Evolutionary conservation across 495 filamentous ascomycete genomes (phyloP), one percentile per base, ranked within the genome.

Genomic region (Tricharina praecox): DNA sequence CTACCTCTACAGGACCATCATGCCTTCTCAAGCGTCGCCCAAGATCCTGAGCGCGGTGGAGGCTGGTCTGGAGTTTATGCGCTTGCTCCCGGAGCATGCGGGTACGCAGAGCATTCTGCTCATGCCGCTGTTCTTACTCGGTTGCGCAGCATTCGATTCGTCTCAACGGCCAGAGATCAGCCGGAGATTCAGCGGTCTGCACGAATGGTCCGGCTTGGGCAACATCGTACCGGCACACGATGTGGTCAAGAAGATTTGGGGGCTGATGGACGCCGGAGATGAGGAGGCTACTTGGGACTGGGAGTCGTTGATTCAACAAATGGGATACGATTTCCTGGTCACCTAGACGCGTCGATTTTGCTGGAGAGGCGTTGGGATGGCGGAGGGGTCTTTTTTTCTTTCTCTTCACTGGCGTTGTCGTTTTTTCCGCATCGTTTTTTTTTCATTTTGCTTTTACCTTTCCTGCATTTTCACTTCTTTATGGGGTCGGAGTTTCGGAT

Each of bases 121-220:
- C 0, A 81, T 92, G 65, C 86, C 86, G 4, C 71, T 85, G 26
- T 86, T 94, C 60, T 66, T 94, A 0, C 73, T 94, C n/a, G 85
- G 85, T 15, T 87, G 82, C 53, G 84, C 84, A 0, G 81, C 82
- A 7, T 93, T 93, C 60, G 63, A 76, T 7, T 66, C 70, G 0
- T 53, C 60, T 2, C 83, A 92, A 50, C 76, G 84, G 21, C 74
- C 80, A 21, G 72, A 77, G 18, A 76, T 93, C 19, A 69, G 74
- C 2, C 66, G 66, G 25, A 82, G 83, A 11, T 75, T 93, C 51
- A 69, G 72, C 2, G 71, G 70, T 0, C 72, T 90, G 47, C 75
- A 81, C 51, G 73, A 73, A 0, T 93, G 88, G 61, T 87, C 80
- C 1, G 75, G 79, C 23, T 70, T 93, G 8, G 75, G 80, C 35